Evolutionary conservation across 192 early-diverging fungal species (phyloP).

Genomic region (Coemansia sp.): DNA sequence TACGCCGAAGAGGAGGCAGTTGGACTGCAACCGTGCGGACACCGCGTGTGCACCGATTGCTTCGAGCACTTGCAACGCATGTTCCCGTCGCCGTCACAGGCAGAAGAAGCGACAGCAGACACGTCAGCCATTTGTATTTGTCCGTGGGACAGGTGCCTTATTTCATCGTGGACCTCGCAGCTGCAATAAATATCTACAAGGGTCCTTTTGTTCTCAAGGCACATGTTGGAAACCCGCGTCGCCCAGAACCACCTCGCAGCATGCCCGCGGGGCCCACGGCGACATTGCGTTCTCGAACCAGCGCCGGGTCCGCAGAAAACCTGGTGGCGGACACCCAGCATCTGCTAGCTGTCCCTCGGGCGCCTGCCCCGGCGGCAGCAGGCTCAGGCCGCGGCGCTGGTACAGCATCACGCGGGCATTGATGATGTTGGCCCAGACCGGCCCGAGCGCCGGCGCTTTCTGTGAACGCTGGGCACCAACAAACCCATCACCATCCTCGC

Average conservation of each 20-base stretch:
- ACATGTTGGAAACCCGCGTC: constrained; percentile 22
- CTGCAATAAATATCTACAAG: neutral
- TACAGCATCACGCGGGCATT: constrained; percentile 60
- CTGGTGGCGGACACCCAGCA: neutral
- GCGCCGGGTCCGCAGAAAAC: constrained; percentile 21
- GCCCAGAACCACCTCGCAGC: constrained; percentile 32
- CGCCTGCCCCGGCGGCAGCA: neutral
- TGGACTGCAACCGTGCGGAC: constrained; percentile 25
- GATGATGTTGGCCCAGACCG: constrained; percentile 68
- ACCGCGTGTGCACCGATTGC: constrained; percentile 25
- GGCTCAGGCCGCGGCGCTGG: constrained; percentile 25
- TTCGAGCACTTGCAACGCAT: constrained; percentile 17
- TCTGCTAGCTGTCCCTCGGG: neutral
- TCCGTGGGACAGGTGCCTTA: constrained; percentile 33
- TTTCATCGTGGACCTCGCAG: constrained; percentile 1
- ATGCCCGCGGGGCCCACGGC: constrained; percentile 28
- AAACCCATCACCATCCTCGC: no score
- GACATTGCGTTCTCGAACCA: constrained; percentile 37
- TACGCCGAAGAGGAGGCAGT: constrained; percentile 26
- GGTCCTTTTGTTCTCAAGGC: neutral
- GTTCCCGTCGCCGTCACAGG: constrained; percentile 14
- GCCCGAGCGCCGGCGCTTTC: constrained; percentile 66
- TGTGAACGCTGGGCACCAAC: no score
- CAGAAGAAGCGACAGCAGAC: neutral
- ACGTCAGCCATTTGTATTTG: constrained; percentile 4